Evolutionary conservation across 768 basidiomycete genomes (phyloP).

Genomic region (Boletus rufocinnamomeus): DNA sequence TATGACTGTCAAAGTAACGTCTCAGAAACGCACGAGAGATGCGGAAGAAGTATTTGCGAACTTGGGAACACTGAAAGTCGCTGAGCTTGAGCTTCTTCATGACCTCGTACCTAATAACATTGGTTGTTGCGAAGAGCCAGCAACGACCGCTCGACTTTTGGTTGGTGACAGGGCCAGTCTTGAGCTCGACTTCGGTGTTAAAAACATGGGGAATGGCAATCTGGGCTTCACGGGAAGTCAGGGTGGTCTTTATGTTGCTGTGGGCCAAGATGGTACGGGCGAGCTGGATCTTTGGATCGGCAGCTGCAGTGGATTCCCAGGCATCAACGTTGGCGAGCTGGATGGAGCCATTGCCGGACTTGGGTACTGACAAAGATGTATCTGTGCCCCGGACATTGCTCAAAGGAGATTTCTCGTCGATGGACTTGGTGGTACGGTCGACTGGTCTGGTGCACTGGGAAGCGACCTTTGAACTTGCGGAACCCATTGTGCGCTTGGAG

Average conservation of each 20-base stretch:
- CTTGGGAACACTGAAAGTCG: conserved; percentile 92
- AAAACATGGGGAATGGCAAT: conserved; percentile 77
- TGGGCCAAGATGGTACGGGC: conserved; percentile 78
- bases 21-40: conserved; percentile 7
- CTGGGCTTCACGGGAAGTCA: conserved; percentile 61
- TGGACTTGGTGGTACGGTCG: conserved; percentile 23
- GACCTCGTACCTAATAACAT: conserved; percentile 78
- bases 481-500: conserved; percentile 26
- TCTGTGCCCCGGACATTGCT: neutral
- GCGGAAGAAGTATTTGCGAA: conserved; percentile 26
- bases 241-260: conserved; percentile 59
- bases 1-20: conserved; percentile 55
- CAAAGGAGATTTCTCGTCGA: conserved; percentile 29
- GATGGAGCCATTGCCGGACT: conserved; percentile 62
- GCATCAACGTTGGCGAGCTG: conserved; percentile 54
- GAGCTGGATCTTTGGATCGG: conserved; percentile 64
- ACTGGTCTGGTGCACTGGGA: conserved; percentile 16
- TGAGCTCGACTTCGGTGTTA: conserved; percentile 77
- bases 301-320: conserved; percentile 65
- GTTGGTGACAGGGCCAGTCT: conserved; percentile 80
- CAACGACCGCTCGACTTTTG: conserved; percentile 90
- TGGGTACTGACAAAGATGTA: conserved; percentile 17
- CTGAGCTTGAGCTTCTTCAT: conserved; percentile 84
- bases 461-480: conserved; percentile 26
- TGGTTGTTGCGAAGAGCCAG: conserved; percentile 95